Conservation (phyloP, 306 rosid species). For the Rosa lucieae region DNA sequence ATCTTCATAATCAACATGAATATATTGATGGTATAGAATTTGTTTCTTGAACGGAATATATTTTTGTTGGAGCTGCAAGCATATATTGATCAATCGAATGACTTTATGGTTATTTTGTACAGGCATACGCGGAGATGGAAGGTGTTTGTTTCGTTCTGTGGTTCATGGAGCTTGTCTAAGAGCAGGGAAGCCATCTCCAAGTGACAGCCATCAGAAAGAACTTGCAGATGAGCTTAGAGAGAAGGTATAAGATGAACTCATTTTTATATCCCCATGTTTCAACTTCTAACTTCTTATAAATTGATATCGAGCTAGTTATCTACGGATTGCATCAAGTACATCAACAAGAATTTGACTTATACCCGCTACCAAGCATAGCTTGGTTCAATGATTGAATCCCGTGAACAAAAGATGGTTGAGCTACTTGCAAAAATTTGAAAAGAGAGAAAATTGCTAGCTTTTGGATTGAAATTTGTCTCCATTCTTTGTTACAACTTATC, state of each 20-base stretch:
- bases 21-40: background rate
- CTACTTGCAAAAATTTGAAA: background rate
- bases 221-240: conserved; percentile 88
- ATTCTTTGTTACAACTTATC: no score
- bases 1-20: no score
- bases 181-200: conserved; percentile 62
- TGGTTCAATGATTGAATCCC: background rate
- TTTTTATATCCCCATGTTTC: conserved; percentile 14
- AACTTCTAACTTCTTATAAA: background rate
- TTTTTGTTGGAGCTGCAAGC: background rate
- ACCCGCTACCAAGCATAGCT: no score
- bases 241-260: conserved; percentile 36
- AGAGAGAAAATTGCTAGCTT: no score
- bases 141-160: conserved; percentile 87
- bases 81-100: background rate
- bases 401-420: background rate
- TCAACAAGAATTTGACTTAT: no score
- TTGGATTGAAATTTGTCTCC: background rate
- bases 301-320: background rate
- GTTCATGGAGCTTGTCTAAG: conserved; percentile 66
- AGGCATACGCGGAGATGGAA: conserved; percentile 88
- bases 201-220: conserved; percentile 54
- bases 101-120: conserved; percentile 11
- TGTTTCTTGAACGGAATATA: background rate
- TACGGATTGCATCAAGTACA: no score